Percentiles rank a stretch among this genome's conserved stretches.
These are phyloP conservation scores for Boletus rufocinnamomeus DNA, from an alignment of 768 basidiomycete genomes.

Conservation along the genomic window DNA sequence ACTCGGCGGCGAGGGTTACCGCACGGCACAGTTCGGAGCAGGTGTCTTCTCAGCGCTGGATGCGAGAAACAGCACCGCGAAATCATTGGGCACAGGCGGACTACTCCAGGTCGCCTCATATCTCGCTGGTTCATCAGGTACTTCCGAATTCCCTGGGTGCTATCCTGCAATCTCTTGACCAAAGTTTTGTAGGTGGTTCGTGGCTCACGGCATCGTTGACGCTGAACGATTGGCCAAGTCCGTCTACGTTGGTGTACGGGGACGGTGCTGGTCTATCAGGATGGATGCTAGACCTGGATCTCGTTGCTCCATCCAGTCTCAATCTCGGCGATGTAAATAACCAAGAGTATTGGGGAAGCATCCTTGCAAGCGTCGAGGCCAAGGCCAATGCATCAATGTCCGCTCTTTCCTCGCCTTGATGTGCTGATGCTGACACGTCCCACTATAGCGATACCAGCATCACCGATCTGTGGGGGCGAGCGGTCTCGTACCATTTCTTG, in stretches of 20 bases:
- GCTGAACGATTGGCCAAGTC: conserved; percentile 63
- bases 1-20: conserved; percentile 68
- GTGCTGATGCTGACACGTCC: neutral
- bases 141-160: conserved; percentile 6
- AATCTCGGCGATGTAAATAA: conserved; percentile 48
- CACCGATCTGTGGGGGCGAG: conserved; percentile 63
- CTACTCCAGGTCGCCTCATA: conserved; percentile 73
- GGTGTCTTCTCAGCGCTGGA: conserved; percentile 61
- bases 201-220: conserved; percentile 67
- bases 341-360: conserved; percentile 53
- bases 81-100: conserved; percentile 61
- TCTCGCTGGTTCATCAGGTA: conserved; percentile 66
- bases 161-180: neutral
- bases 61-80: conserved; percentile 58
- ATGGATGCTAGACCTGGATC: conserved; percentile 58
- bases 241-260: conserved; percentile 61
- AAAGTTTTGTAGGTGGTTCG: conserved; percentile 50
- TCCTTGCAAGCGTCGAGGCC: conserved; percentile 55
- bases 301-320: conserved; percentile 56
- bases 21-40: conserved; percentile 68
- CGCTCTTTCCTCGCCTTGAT: conserved; percentile 23
- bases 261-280: conserved; percentile 47
- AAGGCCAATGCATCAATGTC: conserved; percentile 58
- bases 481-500: conserved; percentile 73
- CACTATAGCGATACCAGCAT: conserved; percentile 57